These are phyloP conservation scores for Apiospora pterosperma DNA, from an alignment of 2,329 filamentous ascomycete species.

Conservation along the genomic window DNA sequence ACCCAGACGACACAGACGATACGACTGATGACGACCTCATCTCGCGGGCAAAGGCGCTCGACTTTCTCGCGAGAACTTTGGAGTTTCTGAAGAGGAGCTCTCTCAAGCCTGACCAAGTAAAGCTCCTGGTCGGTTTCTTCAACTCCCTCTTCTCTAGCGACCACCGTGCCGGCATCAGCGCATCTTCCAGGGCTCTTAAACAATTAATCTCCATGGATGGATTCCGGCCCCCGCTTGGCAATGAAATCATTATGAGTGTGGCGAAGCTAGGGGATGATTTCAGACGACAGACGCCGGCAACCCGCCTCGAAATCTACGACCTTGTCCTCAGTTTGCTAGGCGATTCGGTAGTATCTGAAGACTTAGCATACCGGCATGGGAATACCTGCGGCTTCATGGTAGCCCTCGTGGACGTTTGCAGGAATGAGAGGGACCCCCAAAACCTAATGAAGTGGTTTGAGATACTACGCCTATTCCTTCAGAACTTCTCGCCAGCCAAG, in stretches of 20 bases:
- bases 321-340: slow-evolving; percentile 42
- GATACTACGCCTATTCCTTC: slow-evolving; percentile 42
- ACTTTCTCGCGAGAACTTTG: slow-evolving; percentile 54
- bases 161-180: slow-evolving; percentile 55
- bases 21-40: slow-evolving; percentile 43
- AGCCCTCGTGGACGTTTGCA: slow-evolving; percentile 48
- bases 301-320: slow-evolving; percentile 49
- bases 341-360: slow-evolving; percentile 38
- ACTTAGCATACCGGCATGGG: slow-evolving; percentile 43
- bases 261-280: slow-evolving; percentile 55
- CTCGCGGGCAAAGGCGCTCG: slow-evolving; percentile 51
- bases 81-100: slow-evolving; percentile 41
- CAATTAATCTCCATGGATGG: slow-evolving; percentile 46
- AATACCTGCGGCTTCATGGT: slow-evolving; percentile 42
- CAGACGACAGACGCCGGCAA: slow-evolving; percentile 47
- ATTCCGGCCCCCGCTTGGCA: slow-evolving; percentile 46
- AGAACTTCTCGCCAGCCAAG: slow-evolving; percentile 40
- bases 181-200: slow-evolving; percentile 50
- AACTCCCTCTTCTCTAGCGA: slow-evolving; percentile 57
- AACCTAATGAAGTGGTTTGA: slow-evolving; percentile 57
- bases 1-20: slow-evolving; percentile 31
- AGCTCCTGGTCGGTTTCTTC: slow-evolving; percentile 51
- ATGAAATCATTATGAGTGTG: slow-evolving; percentile 47
- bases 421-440: slow-evolving; percentile 53
- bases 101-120: slow-evolving; percentile 50